These are phyloP conservation scores for Leishmania tarentolae DNA, from an alignment of 208 protist genomes.

Conservation along the genomic window DNA sequence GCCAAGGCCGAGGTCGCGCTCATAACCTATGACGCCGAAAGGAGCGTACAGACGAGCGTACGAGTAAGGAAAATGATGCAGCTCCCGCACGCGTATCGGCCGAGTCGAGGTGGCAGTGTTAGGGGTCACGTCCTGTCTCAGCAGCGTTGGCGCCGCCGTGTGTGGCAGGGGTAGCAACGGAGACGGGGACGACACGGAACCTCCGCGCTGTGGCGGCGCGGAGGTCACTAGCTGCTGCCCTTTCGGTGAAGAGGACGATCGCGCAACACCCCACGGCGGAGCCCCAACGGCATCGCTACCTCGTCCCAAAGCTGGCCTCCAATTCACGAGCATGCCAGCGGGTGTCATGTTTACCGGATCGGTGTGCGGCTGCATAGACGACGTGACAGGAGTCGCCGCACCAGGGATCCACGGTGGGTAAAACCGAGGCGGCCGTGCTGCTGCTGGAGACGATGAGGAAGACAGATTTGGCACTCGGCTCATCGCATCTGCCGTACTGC, in stretches of 20 bases:
- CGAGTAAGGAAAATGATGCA: slow-evolving; percentile 58
- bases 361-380: background rate
- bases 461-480: background rate
- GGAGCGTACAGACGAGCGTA: slow-evolving; percentile 47
- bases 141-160: background rate
- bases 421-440: background rate
- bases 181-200: background rate
- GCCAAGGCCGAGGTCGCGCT: slow-evolving; percentile 35
- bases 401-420: background rate
- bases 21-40: slow-evolving; percentile 45
- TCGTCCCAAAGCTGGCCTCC: background rate
- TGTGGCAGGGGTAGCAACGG: background rate
- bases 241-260: background rate
- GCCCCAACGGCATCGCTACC: background rate
- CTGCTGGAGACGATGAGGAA: background rate
- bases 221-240: background rate
- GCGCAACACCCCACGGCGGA: background rate
- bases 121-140: background rate
- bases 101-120: background rate
- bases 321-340: background rate
- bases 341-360: background rate
- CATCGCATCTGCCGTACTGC: background rate
- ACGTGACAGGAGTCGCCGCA: background rate
- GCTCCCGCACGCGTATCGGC: slow-evolving; percentile 39
- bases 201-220: background rate